Base-by-base conservation (phyloP, 768 basidiomycete species). In the Porpolomopsis calyptriformis region DNA sequence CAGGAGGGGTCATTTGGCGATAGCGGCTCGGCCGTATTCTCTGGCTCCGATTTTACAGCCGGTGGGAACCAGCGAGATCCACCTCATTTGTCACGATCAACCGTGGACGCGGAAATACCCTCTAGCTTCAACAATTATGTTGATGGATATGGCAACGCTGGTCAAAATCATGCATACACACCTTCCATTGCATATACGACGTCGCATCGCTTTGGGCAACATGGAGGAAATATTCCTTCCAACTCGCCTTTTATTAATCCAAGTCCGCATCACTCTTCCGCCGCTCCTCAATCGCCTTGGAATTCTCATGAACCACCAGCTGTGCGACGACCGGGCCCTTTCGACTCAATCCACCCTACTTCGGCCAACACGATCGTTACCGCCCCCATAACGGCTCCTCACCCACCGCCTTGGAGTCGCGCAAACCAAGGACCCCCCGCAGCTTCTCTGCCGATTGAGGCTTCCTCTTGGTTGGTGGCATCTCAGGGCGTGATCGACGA, bases 391-490 rank as follows among this genome's bases (percentile, higher is more conserved):
- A 46, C 54, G 26, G 47, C 55, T 8, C 31, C 58, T 6, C 64
- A 64, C 39, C 47, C 53, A 20, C 60, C 65, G 2, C 68, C 68
- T 29, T 70, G 74, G 76, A 61, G 54, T 36, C 59, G 57, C 37
- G 31, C 61, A 24, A 51, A 45, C 18, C 60, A 61, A 42, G 44
- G 54, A 19, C 53, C 60, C 8, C 53, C 54, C 29, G 50, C 64
- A 43, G 46, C 43, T 37, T 53, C 64, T 11, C 57, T 61, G 31
- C 39, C 56, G 16, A 56, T 60, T 25, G 72, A 79, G 12, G 65
- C 72, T 40, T 76, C 80, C 1, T 71, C 78, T 3, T 82, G 82
- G 81, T 57, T 69, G 39, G 59, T 64, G 41, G 65, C 75, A 9
- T 72, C 74, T 4, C 66, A 77, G 45, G 67, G 67, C 19, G 55